Conservation (phyloP, 345 rosid genomes). For the Mercurialis annua region DNA sequence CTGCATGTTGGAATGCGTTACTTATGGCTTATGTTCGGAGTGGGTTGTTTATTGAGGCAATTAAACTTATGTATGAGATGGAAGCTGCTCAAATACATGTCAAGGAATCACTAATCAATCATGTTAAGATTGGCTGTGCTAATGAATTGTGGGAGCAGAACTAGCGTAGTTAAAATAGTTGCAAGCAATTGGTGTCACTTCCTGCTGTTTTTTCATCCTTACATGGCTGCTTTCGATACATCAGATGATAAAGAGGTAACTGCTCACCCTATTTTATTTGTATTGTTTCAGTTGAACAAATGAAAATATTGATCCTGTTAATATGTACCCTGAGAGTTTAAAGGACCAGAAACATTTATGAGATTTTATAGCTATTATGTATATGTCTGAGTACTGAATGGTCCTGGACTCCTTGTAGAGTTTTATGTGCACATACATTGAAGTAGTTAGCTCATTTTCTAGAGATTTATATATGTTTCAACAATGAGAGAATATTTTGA, state of each 20-base stretch:
- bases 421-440: neutral
- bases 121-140: conserved; percentile 37
- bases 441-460: neutral
- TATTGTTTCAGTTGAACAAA: neutral
- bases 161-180: too few relatives aligned
- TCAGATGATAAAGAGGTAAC: neutral
- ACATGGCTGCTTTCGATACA: neutral
- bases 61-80: conserved; percentile 65
- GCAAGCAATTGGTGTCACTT: too few relatives aligned
- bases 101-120: conserved; percentile 35
- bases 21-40: conserved; percentile 44
- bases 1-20: conserved; percentile 58
- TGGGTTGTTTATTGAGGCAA: conserved; percentile 46
- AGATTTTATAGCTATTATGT: neutral
- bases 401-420: neutral
- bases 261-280: neutral
- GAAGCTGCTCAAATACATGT: conserved; percentile 45
- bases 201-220: neutral
- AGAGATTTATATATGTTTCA: neutral
- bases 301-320: neutral
- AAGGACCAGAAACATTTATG: neutral
- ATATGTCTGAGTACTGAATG: neutral
- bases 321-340: neutral
- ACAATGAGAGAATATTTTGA: neutral
- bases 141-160: conserved; percentile 4